These are phyloP conservation scores for Rhynchospora breviuscula DNA, from an alignment of 176 grass and related monocot species.

Conservation along the genomic window DNA sequence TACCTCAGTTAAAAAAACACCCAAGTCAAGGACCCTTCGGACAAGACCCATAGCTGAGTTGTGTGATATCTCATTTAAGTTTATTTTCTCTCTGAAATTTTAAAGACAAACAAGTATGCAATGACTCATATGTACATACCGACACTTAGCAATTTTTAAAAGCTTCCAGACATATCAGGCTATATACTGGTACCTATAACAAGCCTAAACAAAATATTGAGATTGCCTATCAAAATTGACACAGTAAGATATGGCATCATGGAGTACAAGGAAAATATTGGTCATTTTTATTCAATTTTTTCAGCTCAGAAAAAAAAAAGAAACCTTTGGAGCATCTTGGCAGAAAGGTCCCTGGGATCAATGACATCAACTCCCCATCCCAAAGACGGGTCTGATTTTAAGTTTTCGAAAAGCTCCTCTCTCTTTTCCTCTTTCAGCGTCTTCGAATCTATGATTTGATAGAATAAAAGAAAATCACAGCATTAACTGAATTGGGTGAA, in stretches of 20 bases:
- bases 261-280: not conserved
- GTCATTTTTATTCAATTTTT: not conserved
- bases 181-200: not conserved
- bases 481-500: not conserved
- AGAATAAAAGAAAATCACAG: not conserved
- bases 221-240: not conserved
- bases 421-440: conserved; percentile 90
- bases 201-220: not conserved
- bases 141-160: not conserved
- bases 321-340: conserved; percentile 87
- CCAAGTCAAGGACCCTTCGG: conserved; percentile 54
- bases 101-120: not conserved
- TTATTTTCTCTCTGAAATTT: conserved; percentile 64
- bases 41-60: conserved; percentile 90
- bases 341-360: conserved; percentile 79
- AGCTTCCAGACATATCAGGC: not conserved
- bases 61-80: conserved; percentile 95
- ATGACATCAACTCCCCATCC: conserved; percentile 94
- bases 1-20: conserved; percentile 79
- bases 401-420: conserved; percentile 74
- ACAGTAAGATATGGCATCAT: not conserved
- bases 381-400: conserved; percentile 58
- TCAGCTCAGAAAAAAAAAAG: not conserved
- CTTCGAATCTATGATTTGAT: conserved; percentile 61
- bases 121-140: not conserved